Conservation (phyloP, 2,329 filamentous ascomycete species). For the Fusarium oligoseptatum region DNA sequence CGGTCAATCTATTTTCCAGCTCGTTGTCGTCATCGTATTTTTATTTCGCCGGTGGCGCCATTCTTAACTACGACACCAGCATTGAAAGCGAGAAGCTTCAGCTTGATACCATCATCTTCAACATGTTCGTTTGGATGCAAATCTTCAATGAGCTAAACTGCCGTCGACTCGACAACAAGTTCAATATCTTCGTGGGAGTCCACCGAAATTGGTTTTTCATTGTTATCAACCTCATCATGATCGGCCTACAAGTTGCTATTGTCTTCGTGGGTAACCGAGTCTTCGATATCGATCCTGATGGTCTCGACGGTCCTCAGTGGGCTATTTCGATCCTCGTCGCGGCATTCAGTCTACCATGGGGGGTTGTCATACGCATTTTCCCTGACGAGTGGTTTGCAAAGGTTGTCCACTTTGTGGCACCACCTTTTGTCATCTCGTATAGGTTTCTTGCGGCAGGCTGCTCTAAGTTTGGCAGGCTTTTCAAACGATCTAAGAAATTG, state of each 20-base stretch:
- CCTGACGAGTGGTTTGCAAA: conserved; percentile 55
- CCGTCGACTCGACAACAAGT: conserved; percentile 72
- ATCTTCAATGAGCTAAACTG: conserved; percentile 78
- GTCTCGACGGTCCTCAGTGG: conserved; percentile 27
- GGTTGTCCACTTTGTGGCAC: conserved; percentile 1
- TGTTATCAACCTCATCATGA: conserved; percentile 68
- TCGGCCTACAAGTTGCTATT: conserved; percentile 69
- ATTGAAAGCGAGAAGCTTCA: conserved; percentile 53
- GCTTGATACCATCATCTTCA: conserved; percentile 73
- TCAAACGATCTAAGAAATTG: neutral
- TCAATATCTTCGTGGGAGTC: conserved; percentile 72
- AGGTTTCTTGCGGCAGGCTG: conserved; percentile 1
- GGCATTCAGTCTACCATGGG: conserved; percentile 64
- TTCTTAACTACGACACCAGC: conserved; percentile 62
- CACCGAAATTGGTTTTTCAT: conserved; percentile 70
- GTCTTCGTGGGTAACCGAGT: conserved; percentile 63
- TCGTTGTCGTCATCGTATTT: conserved; percentile 68
- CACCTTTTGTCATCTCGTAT: conserved; percentile 6
- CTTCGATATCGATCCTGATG: conserved; percentile 14
- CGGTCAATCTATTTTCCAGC: conserved; percentile 82
- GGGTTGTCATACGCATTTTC: conserved; percentile 62
- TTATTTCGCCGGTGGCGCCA: conserved; percentile 65
- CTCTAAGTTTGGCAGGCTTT: neutral
- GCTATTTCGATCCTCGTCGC: conserved; percentile 50
- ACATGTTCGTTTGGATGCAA: conserved; percentile 78